Evolutionary conservation across 495 filamentous ascomycete species (phyloP).

Genomic region (Usnea hakonensis): DNA sequence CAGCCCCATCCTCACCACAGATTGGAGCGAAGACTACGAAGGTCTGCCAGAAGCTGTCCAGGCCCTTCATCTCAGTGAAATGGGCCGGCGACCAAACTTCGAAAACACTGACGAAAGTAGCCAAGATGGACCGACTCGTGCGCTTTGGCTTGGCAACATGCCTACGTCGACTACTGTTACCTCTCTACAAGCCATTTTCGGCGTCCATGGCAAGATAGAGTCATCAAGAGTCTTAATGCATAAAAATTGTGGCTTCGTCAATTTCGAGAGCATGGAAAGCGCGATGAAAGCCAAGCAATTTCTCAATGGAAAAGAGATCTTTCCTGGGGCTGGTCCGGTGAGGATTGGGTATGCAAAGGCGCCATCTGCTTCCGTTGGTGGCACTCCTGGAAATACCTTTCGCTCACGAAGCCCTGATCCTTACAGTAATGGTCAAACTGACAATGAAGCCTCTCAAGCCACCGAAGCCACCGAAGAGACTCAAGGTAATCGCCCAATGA

Average conservation of each 20-base stretch:
- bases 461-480: constrained; percentile 36
- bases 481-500: constrained; percentile 30
- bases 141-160: constrained; percentile 95
- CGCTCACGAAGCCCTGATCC: constrained; percentile 95
- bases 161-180: constrained; percentile 95
- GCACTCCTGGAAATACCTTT: constrained; percentile 80
- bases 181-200: constrained; percentile 88
- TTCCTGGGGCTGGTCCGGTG: constrained; percentile 90
- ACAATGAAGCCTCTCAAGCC: constrained; percentile 31
- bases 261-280: constrained; percentile 84
- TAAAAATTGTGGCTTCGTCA: constrained; percentile 99
- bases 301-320: constrained; percentile 95
- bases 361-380: constrained; percentile 67
- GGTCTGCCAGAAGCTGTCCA: constrained; percentile 68
- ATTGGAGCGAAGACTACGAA: constrained; percentile 51
- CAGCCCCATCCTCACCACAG: constrained; percentile 13
- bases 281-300: constrained; percentile 78
- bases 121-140: constrained; percentile 83
- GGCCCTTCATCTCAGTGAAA: constrained; percentile 63
- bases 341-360: constrained; percentile 97
- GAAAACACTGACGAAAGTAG: constrained; percentile 59
- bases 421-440: constrained; percentile 46
- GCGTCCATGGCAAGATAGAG: constrained; percentile 79
- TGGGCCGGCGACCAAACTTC: constrained; percentile 38
- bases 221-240: constrained; percentile 92